Evolutionary conservation across 2,329 filamentous ascomycete genomes (phyloP), one percentile per base, ranked within the genome.

Genomic region (Herpotrichia juniperi): DNA sequence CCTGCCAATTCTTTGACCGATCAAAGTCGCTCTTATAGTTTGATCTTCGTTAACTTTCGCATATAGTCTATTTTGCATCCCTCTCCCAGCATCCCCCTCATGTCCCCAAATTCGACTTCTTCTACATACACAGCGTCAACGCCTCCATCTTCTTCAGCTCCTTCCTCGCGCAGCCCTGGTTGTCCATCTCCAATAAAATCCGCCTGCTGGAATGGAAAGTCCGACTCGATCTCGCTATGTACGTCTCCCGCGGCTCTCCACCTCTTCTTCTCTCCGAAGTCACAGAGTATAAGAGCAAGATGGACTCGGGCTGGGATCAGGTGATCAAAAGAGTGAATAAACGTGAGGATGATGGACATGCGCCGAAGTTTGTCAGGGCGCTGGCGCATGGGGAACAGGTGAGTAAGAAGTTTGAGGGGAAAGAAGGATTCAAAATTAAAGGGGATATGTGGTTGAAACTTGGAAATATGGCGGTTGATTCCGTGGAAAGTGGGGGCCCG

Each of bases 141-240:
- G 78, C 79, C 10, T 87, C 87, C n/a, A 85, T 96, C 59, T 94
- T 93, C 76, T 81, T 90, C 58, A 78, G 80, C 5, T 69, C 79
- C 7, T 81, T 96, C 68, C 81, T 87, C 64, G 75, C 76, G 10
- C 81, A 81, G 58, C 58, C 78, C 31, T 94, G 83, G 82, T 78
- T 92, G 37, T 78, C 84, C 0, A 66, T 74, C 0, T 77, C 79
- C 7, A 77, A 78, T 42, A 93, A 93, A 67, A 77, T 80, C 11
- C 85, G 90, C 5, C 75, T 96, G 0, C 78, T 96, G 7, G 89
- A 94, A 72, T 93, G 87, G 84, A 96, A 96, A 73, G 89, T 87
- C 44, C 84, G 91, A 35, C 74, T 87, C 60, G 90, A 94, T 67
- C 76, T 96, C 5, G 66, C 87, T 5, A 79, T 91, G 74, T 96